These are phyloP conservation scores for Alternaria ethzedia DNA, from an alignment of 2,329 filamentous ascomycete genomes.

Conservation along the genomic window DNA sequence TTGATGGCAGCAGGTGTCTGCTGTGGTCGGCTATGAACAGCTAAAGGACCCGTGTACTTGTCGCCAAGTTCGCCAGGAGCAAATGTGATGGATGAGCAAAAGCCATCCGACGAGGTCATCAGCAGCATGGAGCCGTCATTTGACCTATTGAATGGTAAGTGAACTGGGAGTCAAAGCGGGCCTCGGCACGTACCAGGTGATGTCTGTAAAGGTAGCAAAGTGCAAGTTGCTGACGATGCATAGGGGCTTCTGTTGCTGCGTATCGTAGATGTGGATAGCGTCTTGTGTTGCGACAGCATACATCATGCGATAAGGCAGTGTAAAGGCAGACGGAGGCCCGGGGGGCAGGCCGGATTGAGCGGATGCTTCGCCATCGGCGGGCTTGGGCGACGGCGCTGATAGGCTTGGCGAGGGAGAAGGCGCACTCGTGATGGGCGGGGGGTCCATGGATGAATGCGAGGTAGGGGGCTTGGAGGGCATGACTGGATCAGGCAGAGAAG, in stretches of 20 bases:
- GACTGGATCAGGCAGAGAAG: conserved; percentile 81
- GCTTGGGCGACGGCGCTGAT: conserved; percentile 60
- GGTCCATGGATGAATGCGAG: conserved; percentile 77
- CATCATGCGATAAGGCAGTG: conserved; percentile 88
- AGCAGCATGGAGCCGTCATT: conserved; percentile 79
- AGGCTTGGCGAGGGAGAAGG: conserved; percentile 58
- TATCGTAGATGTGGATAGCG: conserved; percentile 93
- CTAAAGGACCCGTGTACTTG: conserved; percentile 71
- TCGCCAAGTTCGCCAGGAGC: conserved; percentile 82
- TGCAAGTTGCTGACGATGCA: conserved; percentile 97
- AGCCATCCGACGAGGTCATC: conserved; percentile 97
- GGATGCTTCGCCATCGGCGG: conserved; percentile 57
- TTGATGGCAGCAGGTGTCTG: conserved; percentile 51
- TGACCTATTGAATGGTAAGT: conserved; percentile 61
- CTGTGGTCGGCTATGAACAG: conserved; percentile 44
- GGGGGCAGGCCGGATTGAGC: conserved; percentile 61
- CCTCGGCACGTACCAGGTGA: conserved; percentile 73
- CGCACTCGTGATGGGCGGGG: conserved; percentile 70
- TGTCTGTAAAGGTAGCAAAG: conserved; percentile 94
- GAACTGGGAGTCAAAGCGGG: not conserved
- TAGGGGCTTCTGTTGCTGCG: conserved; percentile 91
- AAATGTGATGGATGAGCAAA: conserved; percentile 92
- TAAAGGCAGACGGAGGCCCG: conserved; percentile 70
- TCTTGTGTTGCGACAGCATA: conserved; percentile 98
- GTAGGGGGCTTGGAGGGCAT: conserved; percentile 63